Base-by-base conservation (phyloP, 768 basidiomycete species). In the Lentinula boryana region DNA sequence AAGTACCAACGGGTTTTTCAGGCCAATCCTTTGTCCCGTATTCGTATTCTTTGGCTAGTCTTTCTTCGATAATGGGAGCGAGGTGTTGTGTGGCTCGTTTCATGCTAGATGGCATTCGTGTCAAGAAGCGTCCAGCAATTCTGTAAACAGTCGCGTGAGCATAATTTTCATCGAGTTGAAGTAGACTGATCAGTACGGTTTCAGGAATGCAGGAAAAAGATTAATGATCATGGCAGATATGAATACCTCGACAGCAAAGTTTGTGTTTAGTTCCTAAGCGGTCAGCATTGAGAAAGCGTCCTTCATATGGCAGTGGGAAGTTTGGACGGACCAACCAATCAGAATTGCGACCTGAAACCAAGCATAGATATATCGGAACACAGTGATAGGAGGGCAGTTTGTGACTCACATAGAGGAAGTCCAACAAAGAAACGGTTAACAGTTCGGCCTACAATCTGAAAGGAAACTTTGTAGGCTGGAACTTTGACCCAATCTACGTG, bases 161-260 rank as follows among this genome's bases (percentile, higher is more conserved):
- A 27, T 40, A 5, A 38, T 2, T 12, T 0, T 31, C 9, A 9
- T 23, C 13, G 41, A 35, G 9, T 35, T 35, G 5, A 41, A 23
- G 10, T 36, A 12, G 16, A 12, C n/a, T 8, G 35, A 33, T 67
- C 74, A 44, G 27, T 48, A 75, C 76, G 70, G 68, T 46, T 68
- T 71, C 40, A 76, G 32, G 46, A 69, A 61, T 9, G 58, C 36
- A 4, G 75, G 75, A 50, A 72, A 70, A 1, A 70, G 41, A n/a
- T 65, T 65, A 16, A 76, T 64, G 8, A 72, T 36, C 0, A 32
- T 46, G 1, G 63, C 68, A 18, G 50, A 68, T 10, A 66, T 64
- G 4, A 69, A 63, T 1, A 72, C 71, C 59, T 72, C 64, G n/a
- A 60, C 60, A 0, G 72, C 64, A 65, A 70, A 75, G 1, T 65